Base-by-base conservation (phyloP, 2,329 filamentous ascomycete genomes). In the Blastomyces parvus region DNA sequence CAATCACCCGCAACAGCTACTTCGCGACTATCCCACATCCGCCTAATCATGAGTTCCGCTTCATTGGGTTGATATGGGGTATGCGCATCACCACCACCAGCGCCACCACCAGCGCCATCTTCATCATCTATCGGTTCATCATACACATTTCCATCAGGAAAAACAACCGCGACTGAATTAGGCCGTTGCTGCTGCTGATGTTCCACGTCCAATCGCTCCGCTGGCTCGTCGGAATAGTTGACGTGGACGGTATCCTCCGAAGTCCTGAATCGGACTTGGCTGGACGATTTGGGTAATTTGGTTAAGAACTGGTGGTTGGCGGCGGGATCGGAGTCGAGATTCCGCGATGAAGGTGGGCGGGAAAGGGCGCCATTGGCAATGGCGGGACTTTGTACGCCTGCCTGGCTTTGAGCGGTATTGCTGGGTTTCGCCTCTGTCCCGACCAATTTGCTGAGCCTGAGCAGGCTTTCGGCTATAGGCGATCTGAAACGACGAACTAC, bases 401-500 rank as follows among this genome's bases (percentile, higher is more conserved):
- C 1, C 14, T 19, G 44, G 22, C 27, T 19, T 19, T 17, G 59
- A 33, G 44, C 46, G 17, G 50, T 22, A 25, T 44, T 55, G 22
- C n/a, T 62, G 17, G 60, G 22, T 44, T 55, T 62, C 30, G 22
- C 46, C 8, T 62, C 38, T 6, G 36, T 4, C 11, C 38, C 50
- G 33, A 25, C 36, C 22, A 61, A 22, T 36, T 25, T 61, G 11
- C 60, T 56, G 46, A 68, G 60, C 17, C 78, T 73, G 38, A 65
- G 70, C 66, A 80, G 74, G 64, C 77, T 79, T 65, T 79, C 76
- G 9, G 72, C 71, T 2, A 77, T 75, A 5, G 78, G 78, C 30
- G 74, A 77, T 62, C 77, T 76, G 65, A 80, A 80, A 25, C 77
- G 74, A 58, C 76, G 75, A 9, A 80, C 77, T 7, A 80, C 78